These are phyloP conservation scores for Tremellales sp. DNA, from an alignment of 1,284 basidiomycete species.

Conservation along the genomic window DNA sequence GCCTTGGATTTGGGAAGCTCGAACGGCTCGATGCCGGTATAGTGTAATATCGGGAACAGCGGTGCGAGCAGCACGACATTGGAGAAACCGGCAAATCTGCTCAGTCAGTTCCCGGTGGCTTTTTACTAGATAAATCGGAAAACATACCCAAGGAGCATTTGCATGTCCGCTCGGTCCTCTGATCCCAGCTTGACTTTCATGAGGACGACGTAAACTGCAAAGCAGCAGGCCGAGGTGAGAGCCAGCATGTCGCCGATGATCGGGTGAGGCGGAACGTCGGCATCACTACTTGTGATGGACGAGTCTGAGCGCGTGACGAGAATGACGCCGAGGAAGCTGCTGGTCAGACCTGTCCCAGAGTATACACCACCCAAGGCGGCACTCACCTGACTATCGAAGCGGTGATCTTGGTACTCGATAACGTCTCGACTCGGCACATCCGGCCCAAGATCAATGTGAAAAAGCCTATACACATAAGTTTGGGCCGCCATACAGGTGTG, in stretches of 20 bases:
- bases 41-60: slow-evolving; percentile 73
- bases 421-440: slow-evolving; percentile 73
- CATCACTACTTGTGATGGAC: slow-evolving; percentile 28
- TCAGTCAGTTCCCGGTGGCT: slow-evolving; percentile 13
- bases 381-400: slow-evolving; percentile 75
- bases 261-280: slow-evolving; percentile 27
- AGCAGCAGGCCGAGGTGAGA: slow-evolving; percentile 75
- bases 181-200: slow-evolving; percentile 81
- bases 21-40: slow-evolving; percentile 69
- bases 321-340: slow-evolving; percentile 76
- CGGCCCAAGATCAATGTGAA: slow-evolving; percentile 86
- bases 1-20: slow-evolving; percentile 62
- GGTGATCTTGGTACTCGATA: slow-evolving; percentile 70
- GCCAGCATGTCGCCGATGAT: slow-evolving; percentile 74
- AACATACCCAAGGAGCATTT: slow-evolving; percentile 74
- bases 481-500: neutral
- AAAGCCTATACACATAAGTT: slow-evolving; percentile 64
- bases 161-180: slow-evolving; percentile 86
- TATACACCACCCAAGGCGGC: neutral
- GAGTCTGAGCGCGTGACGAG: slow-evolving; percentile 81
- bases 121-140: too few relatives aligned
- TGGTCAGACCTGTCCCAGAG: slow-evolving; percentile 1
- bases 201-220: slow-evolving; percentile 86
- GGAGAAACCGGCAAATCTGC: slow-evolving; percentile 77
- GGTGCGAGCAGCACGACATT: slow-evolving; percentile 81